A percentile compares a stretch with the other conserved stretches of the same genome.
phyloP scores from a whole-genome alignment of 1,284 basidiomycete genomes.

The Malassezia yamatoensis region DNA sequence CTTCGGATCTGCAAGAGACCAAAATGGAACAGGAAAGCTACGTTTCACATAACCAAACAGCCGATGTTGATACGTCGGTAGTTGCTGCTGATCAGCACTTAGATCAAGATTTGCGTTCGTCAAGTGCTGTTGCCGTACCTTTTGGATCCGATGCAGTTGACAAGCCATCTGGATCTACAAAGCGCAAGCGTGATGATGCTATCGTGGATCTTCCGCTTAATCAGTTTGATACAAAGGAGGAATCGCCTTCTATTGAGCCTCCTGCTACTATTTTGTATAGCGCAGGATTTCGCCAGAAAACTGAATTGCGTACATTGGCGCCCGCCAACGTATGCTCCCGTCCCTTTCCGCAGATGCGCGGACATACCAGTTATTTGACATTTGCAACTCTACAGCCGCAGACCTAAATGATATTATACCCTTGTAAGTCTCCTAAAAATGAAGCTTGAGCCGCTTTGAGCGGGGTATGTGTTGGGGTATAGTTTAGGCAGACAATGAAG shows the following conservation, averaged over 20 bases:
- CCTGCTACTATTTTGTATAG: slow-evolving; percentile 13
- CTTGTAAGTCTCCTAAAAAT: slow-evolving; percentile 16
- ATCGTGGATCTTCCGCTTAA: not conserved
- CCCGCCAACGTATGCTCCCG: slow-evolving; percentile 11
- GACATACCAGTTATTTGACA: slow-evolving; percentile 45
- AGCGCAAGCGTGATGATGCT: slow-evolving; percentile 7
- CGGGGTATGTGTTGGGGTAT: slow-evolving; percentile 16
- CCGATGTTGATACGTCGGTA: too few relatives aligned
- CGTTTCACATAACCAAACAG: too few relatives aligned
- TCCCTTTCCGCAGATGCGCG: slow-evolving; percentile 33
- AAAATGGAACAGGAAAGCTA: too few relatives aligned
- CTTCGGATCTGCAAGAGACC: not conserved
- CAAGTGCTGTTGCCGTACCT: not conserved
- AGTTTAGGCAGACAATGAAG: slow-evolving; percentile 54
- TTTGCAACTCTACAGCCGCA: slow-evolving; percentile 42
- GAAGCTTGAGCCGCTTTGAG: not conserved
- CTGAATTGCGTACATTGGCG: slow-evolving; percentile 1
- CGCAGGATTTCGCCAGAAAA: slow-evolving; percentile 14
- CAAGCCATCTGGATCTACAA: not conserved
- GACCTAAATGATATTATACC: slow-evolving; percentile 10
- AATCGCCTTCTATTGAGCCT: slow-evolving; percentile 1
- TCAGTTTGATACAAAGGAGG: not conserved
- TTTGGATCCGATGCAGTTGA: not conserved
- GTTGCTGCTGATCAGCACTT: too few relatives aligned
- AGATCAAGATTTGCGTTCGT: not conserved